Evolutionary conservation across 2,329 filamentous ascomycete genomes (phyloP).

Genomic region (Sporothrix schenckii): DNA sequence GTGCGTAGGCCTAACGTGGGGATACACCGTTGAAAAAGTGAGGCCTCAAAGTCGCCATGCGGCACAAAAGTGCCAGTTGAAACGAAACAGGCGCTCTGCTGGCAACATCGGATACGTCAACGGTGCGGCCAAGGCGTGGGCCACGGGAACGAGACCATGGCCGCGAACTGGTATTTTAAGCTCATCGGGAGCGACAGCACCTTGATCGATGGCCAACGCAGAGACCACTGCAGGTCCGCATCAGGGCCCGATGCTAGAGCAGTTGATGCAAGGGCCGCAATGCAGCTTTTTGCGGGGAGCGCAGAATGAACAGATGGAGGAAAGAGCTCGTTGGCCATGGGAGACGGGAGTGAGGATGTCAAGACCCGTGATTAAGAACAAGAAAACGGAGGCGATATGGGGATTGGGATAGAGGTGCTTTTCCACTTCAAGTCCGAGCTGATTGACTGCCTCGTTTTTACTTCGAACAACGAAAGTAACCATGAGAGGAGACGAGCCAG

Average conservation of each 20-base stretch:
- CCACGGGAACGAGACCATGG: slow-evolving; percentile 29
- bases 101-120: slow-evolving; percentile 30
- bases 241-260: slow-evolving; percentile 17
- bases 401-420: neutral
- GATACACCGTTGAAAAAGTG: neutral
- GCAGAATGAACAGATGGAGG: slow-evolving; percentile 12
- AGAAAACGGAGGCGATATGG: neutral
- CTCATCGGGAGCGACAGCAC: neutral
- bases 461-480: neutral
- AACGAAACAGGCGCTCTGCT: slow-evolving; percentile 36
- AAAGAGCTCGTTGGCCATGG: neutral
- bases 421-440: slow-evolving; percentile 22
- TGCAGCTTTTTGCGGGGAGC: slow-evolving; percentile 28
- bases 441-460: slow-evolving; percentile 27
- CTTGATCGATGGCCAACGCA: slow-evolving; percentile 26
- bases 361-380: neutral
- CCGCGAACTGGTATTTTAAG: slow-evolving; percentile 5
- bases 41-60: neutral
- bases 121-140: neutral
- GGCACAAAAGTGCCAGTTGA: slow-evolving; percentile 16
- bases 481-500: neutral
- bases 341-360: neutral
- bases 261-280: slow-evolving; percentile 24
- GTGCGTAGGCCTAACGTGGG: slow-evolving; percentile 21
- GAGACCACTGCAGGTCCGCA: slow-evolving; percentile 24